These are phyloP conservation scores for Pichia pseudocactophila DNA, from an alignment of 805 yeast species.

Conservation along the genomic window DNA sequence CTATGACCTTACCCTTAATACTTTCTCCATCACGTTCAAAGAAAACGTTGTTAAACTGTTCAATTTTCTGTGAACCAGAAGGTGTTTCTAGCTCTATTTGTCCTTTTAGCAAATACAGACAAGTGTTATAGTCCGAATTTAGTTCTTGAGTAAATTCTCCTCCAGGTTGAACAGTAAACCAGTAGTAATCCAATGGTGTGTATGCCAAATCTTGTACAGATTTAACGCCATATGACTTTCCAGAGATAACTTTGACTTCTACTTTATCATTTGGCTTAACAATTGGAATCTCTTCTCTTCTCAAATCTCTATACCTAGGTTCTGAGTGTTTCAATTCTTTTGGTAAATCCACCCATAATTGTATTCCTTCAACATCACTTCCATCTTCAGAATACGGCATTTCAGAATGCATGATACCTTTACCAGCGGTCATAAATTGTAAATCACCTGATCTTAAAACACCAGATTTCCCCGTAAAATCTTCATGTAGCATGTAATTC, in stretches of 20 bases:
- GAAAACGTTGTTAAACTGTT: slow-evolving; percentile 45
- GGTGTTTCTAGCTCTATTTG: slow-evolving; percentile 37
- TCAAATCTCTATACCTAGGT: slow-evolving; percentile 75
- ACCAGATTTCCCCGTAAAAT: slow-evolving; percentile 77
- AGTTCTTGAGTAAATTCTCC: slow-evolving; percentile 56
- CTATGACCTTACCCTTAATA: slow-evolving; percentile 46
- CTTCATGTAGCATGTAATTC: slow-evolving; percentile 73
- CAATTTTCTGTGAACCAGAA: slow-evolving; percentile 23
- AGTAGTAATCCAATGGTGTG: slow-evolving; percentile 72
- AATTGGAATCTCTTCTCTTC: slow-evolving; percentile 60
- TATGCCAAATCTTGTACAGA: slow-evolving; percentile 69
- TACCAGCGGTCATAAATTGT: slow-evolving; percentile 92
- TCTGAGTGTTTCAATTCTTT: slow-evolving; percentile 47
- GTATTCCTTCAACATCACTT: slow-evolving; percentile 53
- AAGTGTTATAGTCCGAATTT: slow-evolving; percentile 56
- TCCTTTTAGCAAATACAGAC: slow-evolving; percentile 62
- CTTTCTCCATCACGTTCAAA: slow-evolving; percentile 63
- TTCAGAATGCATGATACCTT: slow-evolving; percentile 78
- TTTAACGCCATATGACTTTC: slow-evolving; percentile 66
- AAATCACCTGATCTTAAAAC: slow-evolving; percentile 72
- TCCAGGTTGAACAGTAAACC: slow-evolving; percentile 55
- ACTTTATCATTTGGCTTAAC: slow-evolving; percentile 58
- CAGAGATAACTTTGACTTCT: slow-evolving; percentile 65
- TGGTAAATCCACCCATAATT: slow-evolving; percentile 84
- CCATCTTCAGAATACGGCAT: slow-evolving; percentile 62